These are phyloP conservation scores for Trichoderma aggressivum DNA, from an alignment of 2,329 filamentous ascomycete genomes.

Conservation along the genomic window DNA sequence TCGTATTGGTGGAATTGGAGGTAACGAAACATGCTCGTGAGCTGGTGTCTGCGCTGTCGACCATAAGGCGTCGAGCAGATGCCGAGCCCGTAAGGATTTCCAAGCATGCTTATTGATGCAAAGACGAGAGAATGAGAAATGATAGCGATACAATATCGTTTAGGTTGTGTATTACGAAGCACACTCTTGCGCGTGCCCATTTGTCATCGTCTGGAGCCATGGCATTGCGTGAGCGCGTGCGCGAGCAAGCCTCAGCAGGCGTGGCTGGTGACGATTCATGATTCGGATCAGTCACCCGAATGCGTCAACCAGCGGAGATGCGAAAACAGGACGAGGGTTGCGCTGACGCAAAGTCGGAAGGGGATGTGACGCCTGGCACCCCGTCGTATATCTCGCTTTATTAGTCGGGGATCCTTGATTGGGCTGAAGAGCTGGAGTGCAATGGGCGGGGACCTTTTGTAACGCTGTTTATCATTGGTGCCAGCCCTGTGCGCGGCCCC, in stretches of 20 bases:
- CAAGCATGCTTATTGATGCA: background rate
- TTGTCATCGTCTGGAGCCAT: background rate
- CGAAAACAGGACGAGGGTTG: background rate
- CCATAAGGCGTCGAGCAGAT: background rate
- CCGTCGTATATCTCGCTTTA: constrained; percentile 15
- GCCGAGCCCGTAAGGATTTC: background rate
- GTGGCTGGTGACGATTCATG: background rate
- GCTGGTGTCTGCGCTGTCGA: background rate
- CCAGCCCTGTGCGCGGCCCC: background rate
- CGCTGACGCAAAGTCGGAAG: background rate
- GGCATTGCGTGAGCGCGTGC: background rate
- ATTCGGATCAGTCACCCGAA: background rate
- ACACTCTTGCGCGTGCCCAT: background rate
- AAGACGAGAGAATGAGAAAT: background rate
- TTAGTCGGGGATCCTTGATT: background rate
- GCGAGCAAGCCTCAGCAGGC: background rate
- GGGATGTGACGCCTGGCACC: background rate
- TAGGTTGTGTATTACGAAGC: background rate
- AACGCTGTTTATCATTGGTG: constrained; percentile 2
- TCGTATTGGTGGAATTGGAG: background rate
- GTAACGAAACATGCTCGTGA: background rate
- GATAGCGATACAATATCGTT: background rate
- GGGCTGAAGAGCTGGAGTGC: background rate
- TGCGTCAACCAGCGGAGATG: background rate
- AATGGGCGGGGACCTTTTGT: constrained; percentile 3